Evolutionary conservation across 352 stramenopile genomes (phyloP).

Genomic region (Pythium phragmitis): DNA sequence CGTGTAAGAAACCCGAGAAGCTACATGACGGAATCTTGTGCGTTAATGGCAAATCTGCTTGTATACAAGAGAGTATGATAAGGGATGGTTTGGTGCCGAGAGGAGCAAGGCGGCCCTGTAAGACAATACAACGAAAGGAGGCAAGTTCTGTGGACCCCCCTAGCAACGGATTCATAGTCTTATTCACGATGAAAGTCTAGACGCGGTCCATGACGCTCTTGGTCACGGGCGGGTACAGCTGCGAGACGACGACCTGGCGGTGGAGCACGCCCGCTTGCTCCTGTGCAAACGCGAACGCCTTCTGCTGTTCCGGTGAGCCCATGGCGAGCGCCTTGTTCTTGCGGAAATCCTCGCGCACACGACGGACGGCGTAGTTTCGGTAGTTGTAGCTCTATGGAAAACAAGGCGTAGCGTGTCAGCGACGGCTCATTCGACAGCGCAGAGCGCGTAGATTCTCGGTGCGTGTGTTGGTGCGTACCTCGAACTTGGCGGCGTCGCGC

Average conservation of each 20-base stretch:
- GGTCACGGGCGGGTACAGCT: slow-evolving; percentile 59
- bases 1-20: slow-evolving; percentile 7
- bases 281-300: slow-evolving; percentile 40
- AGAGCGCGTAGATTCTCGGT: not conserved
- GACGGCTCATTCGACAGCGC: not conserved
- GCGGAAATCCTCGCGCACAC: slow-evolving; percentile 74
- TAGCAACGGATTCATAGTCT: not conserved
- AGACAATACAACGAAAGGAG: not conserved
- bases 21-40: slow-evolving; percentile 3
- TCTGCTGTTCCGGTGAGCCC: slow-evolving; percentile 50
- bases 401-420: slow-evolving; percentile 9
- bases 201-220: slow-evolving; percentile 68
- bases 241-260: slow-evolving; percentile 63
- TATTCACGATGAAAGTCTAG: slow-evolving; percentile 1
- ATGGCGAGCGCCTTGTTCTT: slow-evolving; percentile 50
- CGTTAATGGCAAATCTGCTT: not conserved
- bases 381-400: slow-evolving; percentile 67
- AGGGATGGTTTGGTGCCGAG: no score
- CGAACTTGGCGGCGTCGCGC: slow-evolving; percentile 25
- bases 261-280: slow-evolving; percentile 58
- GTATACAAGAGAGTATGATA: not conserved
- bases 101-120: not conserved
- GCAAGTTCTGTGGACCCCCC: not conserved
- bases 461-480: slow-evolving; percentile 11
- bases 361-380: slow-evolving; percentile 59